phyloP scores from a whole-genome alignment of 1,139 yeast species.

The Zygosaccharomyces pseudobailii region DNA sequence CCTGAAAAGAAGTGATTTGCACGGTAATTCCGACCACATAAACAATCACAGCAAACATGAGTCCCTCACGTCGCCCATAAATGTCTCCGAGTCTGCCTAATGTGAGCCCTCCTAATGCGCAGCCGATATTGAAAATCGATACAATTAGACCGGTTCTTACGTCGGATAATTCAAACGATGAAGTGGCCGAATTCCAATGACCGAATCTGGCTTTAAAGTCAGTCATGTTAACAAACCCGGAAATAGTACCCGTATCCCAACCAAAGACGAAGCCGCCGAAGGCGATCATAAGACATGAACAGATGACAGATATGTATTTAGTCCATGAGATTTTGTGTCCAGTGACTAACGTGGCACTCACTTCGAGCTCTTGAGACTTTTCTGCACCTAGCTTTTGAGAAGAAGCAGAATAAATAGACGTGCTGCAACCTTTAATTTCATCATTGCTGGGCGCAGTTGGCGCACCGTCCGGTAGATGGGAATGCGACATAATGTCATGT shows the following conservation, averaged over 20 bases:
- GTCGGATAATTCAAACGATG: conserved; percentile 40
- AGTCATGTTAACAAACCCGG: conserved; percentile 71
- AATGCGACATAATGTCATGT: neutral
- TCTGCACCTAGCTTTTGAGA: neutral
- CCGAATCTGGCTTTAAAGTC: conserved; percentile 56
- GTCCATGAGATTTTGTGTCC: neutral
- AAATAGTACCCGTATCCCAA: conserved; percentile 75
- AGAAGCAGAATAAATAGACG: neutral
- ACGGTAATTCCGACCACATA: conserved; percentile 60
- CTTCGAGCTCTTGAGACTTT: neutral
- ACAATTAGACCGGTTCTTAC: conserved; percentile 58
- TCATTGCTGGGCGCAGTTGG: neutral
- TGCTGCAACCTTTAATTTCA: neutral
- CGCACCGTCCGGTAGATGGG: neutral
- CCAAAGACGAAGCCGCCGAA: conserved; percentile 71
- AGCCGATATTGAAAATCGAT: conserved; percentile 63
- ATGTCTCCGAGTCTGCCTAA: conserved; percentile 54
- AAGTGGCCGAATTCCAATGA: neutral
- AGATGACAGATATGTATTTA: conserved; percentile 3
- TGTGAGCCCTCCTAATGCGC: conserved; percentile 57
- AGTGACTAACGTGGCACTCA: neutral
- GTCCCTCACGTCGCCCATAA: conserved; percentile 58
- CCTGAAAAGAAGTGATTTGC: conserved; percentile 52
- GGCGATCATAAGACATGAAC: conserved; percentile 41
- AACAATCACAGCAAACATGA: conserved; percentile 50